These are phyloP conservation scores for Escallonia herrerae DNA, from an alignment of 129 eudicot genomes.

Conservation along the genomic window DNA sequence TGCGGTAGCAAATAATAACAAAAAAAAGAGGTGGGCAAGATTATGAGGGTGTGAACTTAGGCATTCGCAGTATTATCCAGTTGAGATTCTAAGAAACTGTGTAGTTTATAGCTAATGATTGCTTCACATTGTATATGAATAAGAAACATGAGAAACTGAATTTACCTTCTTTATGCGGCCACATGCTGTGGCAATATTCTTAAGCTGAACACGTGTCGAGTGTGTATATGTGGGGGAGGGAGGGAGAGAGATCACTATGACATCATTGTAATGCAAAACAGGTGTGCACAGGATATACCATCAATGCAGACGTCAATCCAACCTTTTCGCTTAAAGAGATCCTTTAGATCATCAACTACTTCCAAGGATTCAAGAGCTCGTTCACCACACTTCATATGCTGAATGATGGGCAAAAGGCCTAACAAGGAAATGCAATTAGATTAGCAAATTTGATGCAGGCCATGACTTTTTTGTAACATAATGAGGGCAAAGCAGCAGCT, in stretches of 20 bases:
- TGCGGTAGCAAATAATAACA: too few species aligned
- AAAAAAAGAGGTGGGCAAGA: too few species aligned
- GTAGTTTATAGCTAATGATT: too few species aligned
- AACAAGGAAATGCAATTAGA: background rate
- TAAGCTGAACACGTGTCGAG: too few species aligned
- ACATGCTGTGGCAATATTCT: too few species aligned
- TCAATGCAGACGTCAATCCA: constrained; percentile 62
- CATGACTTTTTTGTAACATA: background rate
- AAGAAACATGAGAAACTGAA: too few species aligned
- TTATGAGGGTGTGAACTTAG: too few species aligned
- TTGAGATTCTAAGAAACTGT: too few species aligned
- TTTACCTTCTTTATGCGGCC: too few species aligned
- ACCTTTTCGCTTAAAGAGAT: constrained; percentile 31
- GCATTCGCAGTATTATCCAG: too few species aligned
- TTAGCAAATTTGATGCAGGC: constrained; percentile 6
- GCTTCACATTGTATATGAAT: too few species aligned
- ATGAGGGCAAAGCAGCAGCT: background rate
- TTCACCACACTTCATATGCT: constrained; percentile 45
- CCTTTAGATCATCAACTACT: constrained; percentile 32
- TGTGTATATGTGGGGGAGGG: too few species aligned
- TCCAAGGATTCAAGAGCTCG: constrained; percentile 43
- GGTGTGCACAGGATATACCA: constrained; percentile 33
- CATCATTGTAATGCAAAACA: background rate
- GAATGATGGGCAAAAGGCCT: constrained; percentile 80
- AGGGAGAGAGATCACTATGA: background rate